Conservation (phyloP, 805 yeast genomes). For the Millerozyma acaciae region DNA sequence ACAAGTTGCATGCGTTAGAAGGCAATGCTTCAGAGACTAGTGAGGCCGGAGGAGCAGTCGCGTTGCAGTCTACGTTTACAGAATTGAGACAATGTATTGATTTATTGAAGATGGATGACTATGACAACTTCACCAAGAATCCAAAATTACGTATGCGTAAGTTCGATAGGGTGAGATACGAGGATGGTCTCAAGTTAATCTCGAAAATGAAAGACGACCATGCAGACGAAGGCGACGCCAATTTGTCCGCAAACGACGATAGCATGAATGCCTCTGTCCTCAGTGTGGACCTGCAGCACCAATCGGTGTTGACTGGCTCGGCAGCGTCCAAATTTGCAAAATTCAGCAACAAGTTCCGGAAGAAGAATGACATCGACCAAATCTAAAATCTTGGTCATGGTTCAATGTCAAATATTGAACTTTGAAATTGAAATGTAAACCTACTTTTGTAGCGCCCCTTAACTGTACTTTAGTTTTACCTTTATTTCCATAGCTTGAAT, state of each 20-base stretch:
- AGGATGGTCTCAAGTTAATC: conserved; percentile 60
- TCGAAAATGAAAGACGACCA: conserved; percentile 43
- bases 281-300: conserved; percentile 12
- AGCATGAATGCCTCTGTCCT: conserved; percentile 10
- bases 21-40: conserved; percentile 16
- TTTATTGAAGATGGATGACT: conserved; percentile 58
- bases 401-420: too few relatives aligned
- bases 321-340: conserved; percentile 32
- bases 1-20: conserved; percentile 26
- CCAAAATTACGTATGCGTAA: conserved; percentile 42
- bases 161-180: conserved; percentile 71
- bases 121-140: conserved; percentile 59
- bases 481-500: conserved; percentile 14
- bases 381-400: conserved; percentile 1
- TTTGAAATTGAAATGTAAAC: too few relatives aligned
- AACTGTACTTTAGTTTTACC: too few relatives aligned
- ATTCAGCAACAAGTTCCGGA: conserved; percentile 26
- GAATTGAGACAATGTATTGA: conserved; percentile 80
- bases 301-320: conserved; percentile 20
- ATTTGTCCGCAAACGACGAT: conserved; percentile 4
- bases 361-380: conserved; percentile 7
- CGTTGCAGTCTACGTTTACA: conserved; percentile 68
- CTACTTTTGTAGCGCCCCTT: too few relatives aligned
- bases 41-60: conserved; percentile 37
- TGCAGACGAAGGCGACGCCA: conserved; percentile 13